Conservation (phyloP, 2,329 filamentous ascomycete genomes). For the Geosmithia morbida region DNA sequence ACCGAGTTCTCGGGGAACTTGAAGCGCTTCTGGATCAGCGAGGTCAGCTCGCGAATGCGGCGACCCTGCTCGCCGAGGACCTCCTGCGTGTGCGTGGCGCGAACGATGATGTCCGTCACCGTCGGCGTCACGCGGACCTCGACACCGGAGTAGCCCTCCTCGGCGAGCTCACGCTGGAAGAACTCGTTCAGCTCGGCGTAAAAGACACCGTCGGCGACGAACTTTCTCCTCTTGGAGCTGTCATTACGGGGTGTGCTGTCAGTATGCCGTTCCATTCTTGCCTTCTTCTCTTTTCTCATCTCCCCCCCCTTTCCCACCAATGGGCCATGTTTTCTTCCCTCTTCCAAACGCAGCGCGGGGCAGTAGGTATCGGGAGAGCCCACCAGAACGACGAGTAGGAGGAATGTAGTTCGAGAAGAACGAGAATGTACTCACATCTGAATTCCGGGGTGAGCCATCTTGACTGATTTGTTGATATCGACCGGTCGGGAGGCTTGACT, state of each 20-base stretch:
- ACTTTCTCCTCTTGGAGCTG: slow-evolving; percentile 89
- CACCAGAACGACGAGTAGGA: background rate
- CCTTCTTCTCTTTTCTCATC: background rate
- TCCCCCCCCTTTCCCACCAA: background rate
- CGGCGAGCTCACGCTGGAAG: slow-evolving; percentile 99
- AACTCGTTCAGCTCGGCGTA: slow-evolving; percentile 99
- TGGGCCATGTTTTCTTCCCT: background rate
- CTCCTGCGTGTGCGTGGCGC: slow-evolving; percentile 99
- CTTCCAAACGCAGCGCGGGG: background rate
- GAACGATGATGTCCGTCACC: slow-evolving; percentile 99
- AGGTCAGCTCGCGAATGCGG: slow-evolving; percentile 99
- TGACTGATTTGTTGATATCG: slow-evolving; percentile 23
- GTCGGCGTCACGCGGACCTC: slow-evolving; percentile 99
- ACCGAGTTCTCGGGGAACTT: slow-evolving; percentile 99
- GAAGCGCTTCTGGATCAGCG: slow-evolving; percentile 99
- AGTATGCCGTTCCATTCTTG: background rate
- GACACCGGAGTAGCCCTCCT: slow-evolving; percentile 99
- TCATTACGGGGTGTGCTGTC: slow-evolving; percentile 5
- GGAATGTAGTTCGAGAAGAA: background rate
- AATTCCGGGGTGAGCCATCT: slow-evolving; percentile 45
- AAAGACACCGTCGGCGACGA: slow-evolving; percentile 98
- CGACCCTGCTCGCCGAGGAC: slow-evolving; percentile 99
- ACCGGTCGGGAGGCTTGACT: slow-evolving; percentile 15
- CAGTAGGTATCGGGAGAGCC: background rate
- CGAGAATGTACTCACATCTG: slow-evolving; percentile 39